Conservation (phyloP, 2,329 filamentous ascomycete species). For the Epichloe elymi region DNA sequence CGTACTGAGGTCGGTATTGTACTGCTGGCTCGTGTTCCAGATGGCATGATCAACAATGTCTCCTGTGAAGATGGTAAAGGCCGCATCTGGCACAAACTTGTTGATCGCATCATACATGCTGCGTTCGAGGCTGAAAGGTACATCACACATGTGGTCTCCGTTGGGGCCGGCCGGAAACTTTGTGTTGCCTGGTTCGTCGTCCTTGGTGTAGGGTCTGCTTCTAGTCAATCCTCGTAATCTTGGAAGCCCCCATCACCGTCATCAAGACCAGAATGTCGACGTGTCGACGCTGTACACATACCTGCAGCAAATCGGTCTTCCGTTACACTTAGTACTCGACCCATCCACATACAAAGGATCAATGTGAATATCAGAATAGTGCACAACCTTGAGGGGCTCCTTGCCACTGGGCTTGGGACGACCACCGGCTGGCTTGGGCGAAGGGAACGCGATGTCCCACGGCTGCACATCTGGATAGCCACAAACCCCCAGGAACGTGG, state of each 20-base stretch:
- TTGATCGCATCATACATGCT: constrained; percentile 42
- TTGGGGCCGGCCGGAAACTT: constrained; percentile 35
- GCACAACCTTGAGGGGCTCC: constrained; percentile 38
- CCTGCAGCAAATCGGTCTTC: constrained; percentile 46
- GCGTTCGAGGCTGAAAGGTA: constrained; percentile 35
- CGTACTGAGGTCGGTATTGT: constrained; percentile 20
- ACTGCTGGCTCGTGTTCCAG: constrained; percentile 28
- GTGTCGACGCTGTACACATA: constrained; percentile 9
- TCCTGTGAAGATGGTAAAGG: constrained; percentile 46
- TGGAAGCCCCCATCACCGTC: no score
- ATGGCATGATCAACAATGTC: constrained; percentile 42
- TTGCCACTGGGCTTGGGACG: constrained; percentile 30
- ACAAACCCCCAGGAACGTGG: constrained; percentile 38
- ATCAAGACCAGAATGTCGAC: no score
- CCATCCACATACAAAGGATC: constrained; percentile 41
- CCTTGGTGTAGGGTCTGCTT: constrained; percentile 29
- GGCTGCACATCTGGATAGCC: constrained; percentile 30
- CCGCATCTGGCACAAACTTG: constrained; percentile 29
- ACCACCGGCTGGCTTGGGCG: constrained; percentile 21
- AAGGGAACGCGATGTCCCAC: constrained; percentile 31
- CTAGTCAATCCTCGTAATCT: constrained; percentile 2
- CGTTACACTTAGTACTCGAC: constrained; percentile 37
- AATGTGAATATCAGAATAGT: constrained; percentile 47
- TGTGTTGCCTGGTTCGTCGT: constrained; percentile 34
- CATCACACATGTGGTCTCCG: constrained; percentile 41